A percentile compares a stretch with the other conserved stretches of the same genome.
Evolutionary conservation across 257 asterid genomes (phyloP).

Genomic region (Jacaranda copaia): DNA sequence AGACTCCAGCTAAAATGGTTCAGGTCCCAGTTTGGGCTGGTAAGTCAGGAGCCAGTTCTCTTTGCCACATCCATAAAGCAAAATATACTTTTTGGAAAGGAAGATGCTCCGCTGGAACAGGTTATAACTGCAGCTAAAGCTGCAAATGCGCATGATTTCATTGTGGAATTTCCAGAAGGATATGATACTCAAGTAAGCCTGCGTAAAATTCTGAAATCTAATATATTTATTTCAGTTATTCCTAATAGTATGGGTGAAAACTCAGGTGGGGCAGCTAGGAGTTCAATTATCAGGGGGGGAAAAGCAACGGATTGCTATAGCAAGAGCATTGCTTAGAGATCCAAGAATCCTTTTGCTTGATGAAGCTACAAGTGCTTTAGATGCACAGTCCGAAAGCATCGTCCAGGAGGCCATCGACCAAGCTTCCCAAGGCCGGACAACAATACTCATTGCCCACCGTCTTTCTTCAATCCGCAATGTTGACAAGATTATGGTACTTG

Average conservation of each 20-base stretch:
- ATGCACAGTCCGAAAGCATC: slow-evolving; percentile 59
- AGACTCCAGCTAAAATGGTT: slow-evolving; percentile 58
- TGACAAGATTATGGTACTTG: slow-evolving; percentile 55
- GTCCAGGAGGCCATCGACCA: slow-evolving; percentile 64
- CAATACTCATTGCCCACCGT: slow-evolving; percentile 60
- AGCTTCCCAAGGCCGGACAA: slow-evolving; percentile 55
- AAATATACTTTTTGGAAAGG: slow-evolving; percentile 55
- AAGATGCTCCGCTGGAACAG: slow-evolving; percentile 50
- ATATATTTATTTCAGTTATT: not conserved
- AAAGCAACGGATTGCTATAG: slow-evolving; percentile 66
- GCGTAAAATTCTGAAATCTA: too few relatives aligned
- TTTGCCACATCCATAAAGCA: slow-evolving; percentile 61
- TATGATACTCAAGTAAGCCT: slow-evolving; percentile 55
- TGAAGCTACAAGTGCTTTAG: slow-evolving; percentile 73
- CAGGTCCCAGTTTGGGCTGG: slow-evolving; percentile 60
- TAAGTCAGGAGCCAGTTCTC: slow-evolving; percentile 60
- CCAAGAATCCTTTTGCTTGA: slow-evolving; percentile 64
- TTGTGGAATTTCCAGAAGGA: slow-evolving; percentile 53
- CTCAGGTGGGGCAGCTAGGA: slow-evolving; percentile 62
- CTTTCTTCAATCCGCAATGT: slow-evolving; percentile 53
- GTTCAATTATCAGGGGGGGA: slow-evolving; percentile 66
- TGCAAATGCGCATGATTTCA: slow-evolving; percentile 62
- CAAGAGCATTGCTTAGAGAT: slow-evolving; percentile 59
- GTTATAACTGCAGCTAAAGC: slow-evolving; percentile 48
- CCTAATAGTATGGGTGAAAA: not conserved